These are phyloP conservation scores for Penicillium sp. DNA, from an alignment of 2,329 filamentous ascomycete species.

Conservation along the genomic window DNA sequence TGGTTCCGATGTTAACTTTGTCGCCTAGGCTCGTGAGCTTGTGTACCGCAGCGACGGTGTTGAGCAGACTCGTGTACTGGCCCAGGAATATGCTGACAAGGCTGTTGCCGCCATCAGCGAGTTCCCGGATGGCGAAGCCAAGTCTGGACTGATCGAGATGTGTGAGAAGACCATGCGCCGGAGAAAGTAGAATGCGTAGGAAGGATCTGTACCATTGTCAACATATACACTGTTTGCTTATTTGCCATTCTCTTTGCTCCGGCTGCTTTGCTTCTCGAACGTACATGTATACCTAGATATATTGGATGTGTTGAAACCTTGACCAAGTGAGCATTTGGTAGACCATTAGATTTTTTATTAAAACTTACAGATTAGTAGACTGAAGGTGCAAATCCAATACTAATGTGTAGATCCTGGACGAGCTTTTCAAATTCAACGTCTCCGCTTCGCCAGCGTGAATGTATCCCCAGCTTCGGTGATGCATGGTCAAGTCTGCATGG, in stretches of 20 bases:
- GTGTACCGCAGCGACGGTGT: slow-evolving; percentile 82
- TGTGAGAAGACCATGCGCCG: slow-evolving; percentile 86
- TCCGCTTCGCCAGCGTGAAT: too few relatives aligned
- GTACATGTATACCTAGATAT: slow-evolving; percentile 24
- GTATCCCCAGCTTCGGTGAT: too few relatives aligned
- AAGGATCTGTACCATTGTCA: slow-evolving; percentile 16
- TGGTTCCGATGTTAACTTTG: slow-evolving; percentile 12
- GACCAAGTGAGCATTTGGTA: slow-evolving; percentile 3
- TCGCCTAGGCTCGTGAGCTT: slow-evolving; percentile 72
- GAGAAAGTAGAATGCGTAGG: slow-evolving; percentile 70
- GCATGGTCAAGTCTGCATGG: too few relatives aligned
- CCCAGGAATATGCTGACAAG: slow-evolving; percentile 84
- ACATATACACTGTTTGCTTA: slow-evolving; percentile 20
- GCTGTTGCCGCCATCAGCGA: slow-evolving; percentile 77
- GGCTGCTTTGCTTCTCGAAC: slow-evolving; percentile 11
- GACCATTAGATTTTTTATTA: too few relatives aligned
- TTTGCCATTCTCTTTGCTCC: slow-evolving; percentile 6
- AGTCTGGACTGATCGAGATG: slow-evolving; percentile 88
- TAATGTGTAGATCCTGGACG: too few relatives aligned
- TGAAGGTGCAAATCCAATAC: too few relatives aligned
- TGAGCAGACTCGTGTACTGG: slow-evolving; percentile 84
- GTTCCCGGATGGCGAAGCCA: slow-evolving; percentile 94
- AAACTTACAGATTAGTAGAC: too few relatives aligned
- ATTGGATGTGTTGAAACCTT: slow-evolving; percentile 7
- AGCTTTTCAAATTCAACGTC: too few relatives aligned